Base-by-base conservation (phyloP, 2,329 filamentous ascomycete genomes). In the Reticulascus tulasneorum region DNA sequence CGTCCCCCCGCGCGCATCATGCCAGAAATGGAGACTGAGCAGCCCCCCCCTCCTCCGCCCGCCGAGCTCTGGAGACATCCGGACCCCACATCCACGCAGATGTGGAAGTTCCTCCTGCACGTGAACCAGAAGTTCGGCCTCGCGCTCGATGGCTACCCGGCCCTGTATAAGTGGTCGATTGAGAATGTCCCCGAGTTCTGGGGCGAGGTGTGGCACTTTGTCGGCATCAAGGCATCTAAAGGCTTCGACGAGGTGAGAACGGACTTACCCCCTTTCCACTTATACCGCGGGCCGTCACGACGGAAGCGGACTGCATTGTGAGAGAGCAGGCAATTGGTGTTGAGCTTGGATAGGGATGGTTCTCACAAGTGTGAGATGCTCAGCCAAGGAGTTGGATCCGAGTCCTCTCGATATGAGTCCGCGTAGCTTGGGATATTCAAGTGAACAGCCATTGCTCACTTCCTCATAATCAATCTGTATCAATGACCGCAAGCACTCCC, bases 141-240 rank as follows among this genome's bases (percentile, higher is more conserved):
- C 37, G 56, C 67, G 16, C 67, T 93, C 29, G 56, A 69, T 13
- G 77, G 71, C 44, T 95, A 95, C 54, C 64, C 80, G 15, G 78
- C 78, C n/a, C 73, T 97, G 8, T 85, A 91, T 64, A 66, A 75
- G 55, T 97, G 91, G 91, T 95, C 88, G 47, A 74, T 93, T 45
- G 75, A 83, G 7, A 71, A 91, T 49, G 73, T 88, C 7, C 73
- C 79, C 17, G 66, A 73, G 2, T 94, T 96, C 59, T 97, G 91
- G 91, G 79, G 75, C 32, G 82, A 89, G 37, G 75, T 88, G 9
- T 96, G 90, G 90, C 70, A 85, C 26, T 90, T 84, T 60, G 85
- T 85, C 4, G 84, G 84, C 27, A 74, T 97, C 48, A 79, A 71
- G 45, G 78, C 86, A 6, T 84, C 84, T 17, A 69, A 67, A 50